Evolutionary conservation across 2,329 filamentous ascomycete genomes (phyloP).

Genomic region (Diaporthe helianthi): DNA sequence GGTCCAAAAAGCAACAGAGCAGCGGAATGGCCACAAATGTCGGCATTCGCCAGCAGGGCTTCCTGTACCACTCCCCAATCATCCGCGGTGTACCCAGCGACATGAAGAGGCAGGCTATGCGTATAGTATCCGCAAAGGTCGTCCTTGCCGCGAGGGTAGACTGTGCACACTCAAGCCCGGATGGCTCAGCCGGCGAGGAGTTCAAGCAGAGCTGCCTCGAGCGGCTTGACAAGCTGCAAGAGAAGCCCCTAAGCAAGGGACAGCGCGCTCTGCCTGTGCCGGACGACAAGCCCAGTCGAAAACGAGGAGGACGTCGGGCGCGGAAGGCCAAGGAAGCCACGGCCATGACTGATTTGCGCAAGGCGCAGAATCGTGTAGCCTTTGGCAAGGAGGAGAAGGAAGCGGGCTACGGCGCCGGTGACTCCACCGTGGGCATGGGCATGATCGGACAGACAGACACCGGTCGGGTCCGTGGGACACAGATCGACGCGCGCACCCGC

Average conservation of each 20-base stretch:
- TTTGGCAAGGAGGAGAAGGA: conserved; percentile 97
- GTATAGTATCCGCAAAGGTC: conserved; percentile 91
- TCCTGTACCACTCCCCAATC: conserved; percentile 89
- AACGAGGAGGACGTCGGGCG: conserved; percentile 88
- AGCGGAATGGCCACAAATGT: conserved; percentile 89
- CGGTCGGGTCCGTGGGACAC: conserved; percentile 84
- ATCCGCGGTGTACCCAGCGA: conserved; percentile 86
- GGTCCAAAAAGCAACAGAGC: conserved; percentile 84
- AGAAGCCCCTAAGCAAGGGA: conserved; percentile 89
- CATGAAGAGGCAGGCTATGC: conserved; percentile 90
- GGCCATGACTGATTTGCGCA: conserved; percentile 94
- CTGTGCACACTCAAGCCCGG: conserved; percentile 78
- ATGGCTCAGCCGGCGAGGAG: conserved; percentile 83
- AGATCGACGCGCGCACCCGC: conserved; percentile 91
- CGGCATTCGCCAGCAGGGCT: conserved; percentile 89
- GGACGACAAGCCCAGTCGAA: conserved; percentile 92
- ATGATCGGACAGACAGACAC: conserved; percentile 93
- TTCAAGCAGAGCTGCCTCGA: conserved; percentile 84
- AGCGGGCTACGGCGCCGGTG: conserved; percentile 86
- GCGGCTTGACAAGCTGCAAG: conserved; percentile 89
- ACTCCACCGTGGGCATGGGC: conserved; percentile 85
- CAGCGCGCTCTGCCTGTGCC: conserved; percentile 86
- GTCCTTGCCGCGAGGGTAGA: conserved; percentile 93
- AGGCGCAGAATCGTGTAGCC: conserved; percentile 93
- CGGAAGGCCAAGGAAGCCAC: conserved; percentile 96